Evolutionary conservation across 177 flowering plant species (phyloP), one percentile per base, ranked within the genome.

Genomic region (Vitis hybrid): DNA sequence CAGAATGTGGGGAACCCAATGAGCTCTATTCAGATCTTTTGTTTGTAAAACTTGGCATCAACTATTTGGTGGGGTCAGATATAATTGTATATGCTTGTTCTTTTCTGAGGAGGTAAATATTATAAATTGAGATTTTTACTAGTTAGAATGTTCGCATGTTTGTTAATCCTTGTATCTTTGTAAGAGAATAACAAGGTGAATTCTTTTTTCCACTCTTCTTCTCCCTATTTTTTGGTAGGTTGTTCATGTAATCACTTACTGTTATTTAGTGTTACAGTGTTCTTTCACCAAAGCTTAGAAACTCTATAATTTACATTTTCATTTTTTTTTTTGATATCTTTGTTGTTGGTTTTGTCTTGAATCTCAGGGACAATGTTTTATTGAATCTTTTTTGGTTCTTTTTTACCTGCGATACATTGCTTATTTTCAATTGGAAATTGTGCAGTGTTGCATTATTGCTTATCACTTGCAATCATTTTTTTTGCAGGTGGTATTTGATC

Each of bases 401-500:
- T 16, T 21, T 15, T 62, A 15, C 11, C 15, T 45, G 9, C 16
- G 52, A 39, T 62, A n/a, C 21, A 62, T 3, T 39, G 16, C 16
- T 13, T 66, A 55, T 8, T 49, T 26, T 60, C 12, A 1, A 19
- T 12, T 60, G 14, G 45, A 65, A 31, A n/a, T 19, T 55, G 31
- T 69, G n/a, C 33, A 15, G 21, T 53, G 51, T 65, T 66, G 52
- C 49, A 70, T 70, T 29, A 52, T 72, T 62, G 51, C 65, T 67
- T 39, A 50, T 49, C 55, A 12, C 13, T 67, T 61, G 22, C 21
- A 3, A 49, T 57, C 72, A 61, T 64, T 56, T 64, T 64, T 53
- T 50, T 59, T 81, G 87, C 98, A 93, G 98, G 97, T 94, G 69
- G 94, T 92, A 76, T 94, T 94, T 81, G 97, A 94, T 71, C 97